These are phyloP conservation scores for Acacia pycnantha DNA, from an alignment of 331 rosid species.

Conservation along the genomic window DNA sequence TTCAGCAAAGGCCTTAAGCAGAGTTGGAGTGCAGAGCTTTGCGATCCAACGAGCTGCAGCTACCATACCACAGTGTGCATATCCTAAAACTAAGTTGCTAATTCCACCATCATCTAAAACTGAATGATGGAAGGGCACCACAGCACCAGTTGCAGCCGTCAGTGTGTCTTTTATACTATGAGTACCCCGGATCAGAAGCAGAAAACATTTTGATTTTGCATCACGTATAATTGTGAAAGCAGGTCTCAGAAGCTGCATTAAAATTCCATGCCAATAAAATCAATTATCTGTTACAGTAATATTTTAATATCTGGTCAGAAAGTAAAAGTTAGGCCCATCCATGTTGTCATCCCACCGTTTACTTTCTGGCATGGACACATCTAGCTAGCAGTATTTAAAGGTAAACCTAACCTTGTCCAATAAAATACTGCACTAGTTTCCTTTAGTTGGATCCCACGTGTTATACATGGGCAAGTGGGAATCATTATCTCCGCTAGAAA, in stretches of 20 bases:
- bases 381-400: background rate
- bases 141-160: conserved; percentile 96
- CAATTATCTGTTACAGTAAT: conserved; percentile 9
- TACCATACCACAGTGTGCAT: conserved; percentile 99
- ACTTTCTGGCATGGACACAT: background rate
- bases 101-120: conserved; percentile 93
- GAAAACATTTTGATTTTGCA: conserved; percentile 78
- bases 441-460: background rate
- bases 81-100: conserved; percentile 88
- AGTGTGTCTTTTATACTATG: conserved; percentile 96
- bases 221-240: conserved; percentile 86
- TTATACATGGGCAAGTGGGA: background rate
- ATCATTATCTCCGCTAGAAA: background rate
- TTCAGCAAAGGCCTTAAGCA: conserved; percentile 71
- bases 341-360: background rate
- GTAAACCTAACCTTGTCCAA: background rate
- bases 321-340: background rate
- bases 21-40: conserved; percentile 82
- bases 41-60: conserved; percentile 99
- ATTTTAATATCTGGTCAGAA: conserved; percentile 9
- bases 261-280: conserved; percentile 28
- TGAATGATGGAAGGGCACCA: conserved; percentile 93
- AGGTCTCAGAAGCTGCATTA: conserved; percentile 90
- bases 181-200: conserved; percentile 90
- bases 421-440: background rate